These are phyloP conservation scores for Quercus dentata DNA, from an alignment of 306 rosid species.

Conservation along the genomic window DNA sequence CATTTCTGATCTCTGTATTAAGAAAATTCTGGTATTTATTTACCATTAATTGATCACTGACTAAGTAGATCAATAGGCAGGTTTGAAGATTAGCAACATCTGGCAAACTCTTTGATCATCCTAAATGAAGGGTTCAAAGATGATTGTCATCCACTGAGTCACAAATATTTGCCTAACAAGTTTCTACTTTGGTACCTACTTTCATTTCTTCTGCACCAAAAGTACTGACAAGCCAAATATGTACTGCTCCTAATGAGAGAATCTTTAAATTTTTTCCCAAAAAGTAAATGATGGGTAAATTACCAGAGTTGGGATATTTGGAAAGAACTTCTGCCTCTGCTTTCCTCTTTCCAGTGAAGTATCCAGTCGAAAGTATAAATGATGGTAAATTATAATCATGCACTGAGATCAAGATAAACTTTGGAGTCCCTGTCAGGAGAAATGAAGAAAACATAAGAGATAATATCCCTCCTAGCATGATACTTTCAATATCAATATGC, in stretches of 20 bases:
- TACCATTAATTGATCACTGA: background rate
- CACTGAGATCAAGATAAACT: slow-evolving; percentile 85
- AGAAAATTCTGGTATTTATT: background rate
- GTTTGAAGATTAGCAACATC: background rate
- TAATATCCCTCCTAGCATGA: background rate
- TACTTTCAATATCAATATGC: background rate
- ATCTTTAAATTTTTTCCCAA: background rate
- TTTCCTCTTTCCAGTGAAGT: slow-evolving; percentile 94
- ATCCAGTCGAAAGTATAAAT: slow-evolving; percentile 75
- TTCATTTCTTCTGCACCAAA: background rate
- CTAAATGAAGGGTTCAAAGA: background rate
- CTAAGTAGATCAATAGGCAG: background rate
- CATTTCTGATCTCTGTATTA: background rate
- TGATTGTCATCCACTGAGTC: background rate
- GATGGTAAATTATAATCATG: slow-evolving; percentile 87
- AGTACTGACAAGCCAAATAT: background rate
- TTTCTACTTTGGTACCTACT: background rate
- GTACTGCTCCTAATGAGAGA: background rate
- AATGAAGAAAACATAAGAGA: background rate
- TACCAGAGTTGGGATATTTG: slow-evolving; percentile 89
- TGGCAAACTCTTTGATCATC: background rate
- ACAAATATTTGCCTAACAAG: background rate
- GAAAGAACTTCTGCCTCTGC: slow-evolving; percentile 97
- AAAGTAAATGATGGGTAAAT: slow-evolving; percentile 11
- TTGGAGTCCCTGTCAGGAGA: slow-evolving; percentile 74